Percentiles rank a stretch among this genome's conserved stretches.
phyloP scores from a whole-genome alignment of 371 early-diverging fungal genomes.

The Amoeboradix gromovi region DNA sequence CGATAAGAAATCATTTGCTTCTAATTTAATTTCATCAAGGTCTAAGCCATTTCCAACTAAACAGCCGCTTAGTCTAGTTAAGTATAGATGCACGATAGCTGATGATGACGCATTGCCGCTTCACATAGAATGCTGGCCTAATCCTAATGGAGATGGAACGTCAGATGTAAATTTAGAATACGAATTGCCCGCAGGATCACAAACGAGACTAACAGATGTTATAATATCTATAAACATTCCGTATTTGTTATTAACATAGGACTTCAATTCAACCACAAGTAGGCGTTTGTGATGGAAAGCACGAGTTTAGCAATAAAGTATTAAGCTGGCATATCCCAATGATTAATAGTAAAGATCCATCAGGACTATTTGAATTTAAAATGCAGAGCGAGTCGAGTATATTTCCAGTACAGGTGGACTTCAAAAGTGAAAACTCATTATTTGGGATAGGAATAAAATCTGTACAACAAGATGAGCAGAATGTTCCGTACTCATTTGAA shows the following conservation, averaged over 20 bases:
- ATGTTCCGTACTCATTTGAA: neutral
- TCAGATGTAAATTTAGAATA: conserved; percentile 81
- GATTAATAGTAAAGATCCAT: neutral
- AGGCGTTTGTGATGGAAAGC: neutral
- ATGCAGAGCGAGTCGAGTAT: neutral
- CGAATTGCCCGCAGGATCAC: conserved; percentile 33
- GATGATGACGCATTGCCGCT: conserved; percentile 58
- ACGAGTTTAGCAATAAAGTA: neutral
- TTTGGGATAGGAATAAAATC: neutral
- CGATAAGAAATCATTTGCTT: conserved; percentile 53
- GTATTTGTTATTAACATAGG: conserved; percentile 15
- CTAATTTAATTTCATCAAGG: conserved; percentile 39
- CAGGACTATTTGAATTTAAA: neutral
- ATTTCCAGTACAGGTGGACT: neutral
- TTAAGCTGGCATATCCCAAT: neutral
- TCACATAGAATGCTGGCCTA: conserved; percentile 84
- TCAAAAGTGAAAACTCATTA: neutral
- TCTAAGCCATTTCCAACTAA: conserved; percentile 65
- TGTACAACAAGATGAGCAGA: neutral
- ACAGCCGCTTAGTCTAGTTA: conserved; percentile 48
- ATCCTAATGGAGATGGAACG: conserved; percentile 50
- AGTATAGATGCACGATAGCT: conserved; percentile 49
- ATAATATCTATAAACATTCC: conserved; percentile 59
- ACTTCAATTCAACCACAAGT: neutral
- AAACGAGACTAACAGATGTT: conserved; percentile 52